These are phyloP conservation scores for Saccharomycopsis hybrid DNA, from an alignment of 1,139 yeast genomes.

Conservation along the genomic window DNA sequence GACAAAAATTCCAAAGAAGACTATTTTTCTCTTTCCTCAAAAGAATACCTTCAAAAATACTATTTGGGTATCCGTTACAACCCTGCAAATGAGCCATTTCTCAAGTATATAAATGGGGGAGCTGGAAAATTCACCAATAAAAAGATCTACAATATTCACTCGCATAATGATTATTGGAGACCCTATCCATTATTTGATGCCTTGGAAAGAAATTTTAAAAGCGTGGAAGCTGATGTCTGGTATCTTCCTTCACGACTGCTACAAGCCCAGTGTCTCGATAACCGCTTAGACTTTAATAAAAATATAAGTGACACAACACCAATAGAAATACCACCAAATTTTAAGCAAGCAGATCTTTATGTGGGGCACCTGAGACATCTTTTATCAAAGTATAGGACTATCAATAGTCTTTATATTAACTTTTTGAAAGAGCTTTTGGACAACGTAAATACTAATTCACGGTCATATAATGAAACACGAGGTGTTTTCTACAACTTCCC, in stretches of 20 bases:
- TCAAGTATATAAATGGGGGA: too few species aligned
- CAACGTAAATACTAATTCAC: not conserved
- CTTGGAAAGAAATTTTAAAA: conserved; percentile 39
- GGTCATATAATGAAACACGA: not conserved
- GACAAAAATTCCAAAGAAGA: too few species aligned
- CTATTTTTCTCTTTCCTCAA: too few species aligned
- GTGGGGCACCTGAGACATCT: conserved; percentile 59
- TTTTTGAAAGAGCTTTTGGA: conserved; percentile 42
- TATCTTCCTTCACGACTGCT: conserved; percentile 23
- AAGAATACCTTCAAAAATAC: too few species aligned
- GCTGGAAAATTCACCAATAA: too few species aligned
- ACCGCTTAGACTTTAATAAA: too few species aligned
- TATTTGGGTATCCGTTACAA: too few species aligned
- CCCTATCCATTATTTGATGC: conserved; percentile 46
- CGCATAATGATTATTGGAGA: conserved; percentile 60
- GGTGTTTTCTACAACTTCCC: conserved; percentile 42
- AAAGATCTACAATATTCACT: conserved; percentile 32
- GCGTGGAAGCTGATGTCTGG: conserved; percentile 57
- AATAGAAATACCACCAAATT: too few species aligned
- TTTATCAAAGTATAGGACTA: conserved; percentile 38
- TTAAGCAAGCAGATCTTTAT: conserved; percentile 33
- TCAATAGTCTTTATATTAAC: conserved; percentile 47
- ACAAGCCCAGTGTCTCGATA: conserved; percentile 3
- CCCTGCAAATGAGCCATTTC: too few species aligned
- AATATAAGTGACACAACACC: too few species aligned